Evolutionary conservation across 2,329 filamentous ascomycete genomes (phyloP).

Genomic region (Cladosporium sphaerospermum): DNA sequence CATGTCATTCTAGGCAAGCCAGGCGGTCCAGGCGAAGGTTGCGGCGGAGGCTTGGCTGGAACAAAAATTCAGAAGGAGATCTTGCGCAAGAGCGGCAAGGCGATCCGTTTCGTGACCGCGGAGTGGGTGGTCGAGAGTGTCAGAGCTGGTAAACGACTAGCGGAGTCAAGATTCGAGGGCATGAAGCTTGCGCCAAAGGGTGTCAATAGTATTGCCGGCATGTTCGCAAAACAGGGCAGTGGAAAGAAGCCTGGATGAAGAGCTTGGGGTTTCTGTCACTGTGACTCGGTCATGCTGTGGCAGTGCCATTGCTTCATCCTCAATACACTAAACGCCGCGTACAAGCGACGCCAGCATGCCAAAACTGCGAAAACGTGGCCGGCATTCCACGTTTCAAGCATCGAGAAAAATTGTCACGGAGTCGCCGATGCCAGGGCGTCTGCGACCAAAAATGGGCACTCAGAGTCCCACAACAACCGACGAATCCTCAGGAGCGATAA

Average conservation of each 20-base stretch:
- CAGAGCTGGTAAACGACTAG: constrained; percentile 64
- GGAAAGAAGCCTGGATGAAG: constrained; percentile 5
- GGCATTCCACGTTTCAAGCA: too few relatives aligned
- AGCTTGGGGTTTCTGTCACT: not conserved
- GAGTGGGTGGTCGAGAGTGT: constrained; percentile 87
- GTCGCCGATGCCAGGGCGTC: too few relatives aligned
- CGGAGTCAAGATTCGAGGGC: constrained; percentile 65
- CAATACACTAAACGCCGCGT: not conserved
- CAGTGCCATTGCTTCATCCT: not conserved
- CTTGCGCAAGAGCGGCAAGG: constrained; percentile 56
- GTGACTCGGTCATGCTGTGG: not conserved
- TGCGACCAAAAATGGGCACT: too few relatives aligned
- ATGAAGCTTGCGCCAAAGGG: constrained; percentile 55
- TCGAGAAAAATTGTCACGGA: too few relatives aligned
- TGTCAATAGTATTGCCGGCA: constrained; percentile 57
- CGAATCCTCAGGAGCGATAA: too few relatives aligned
- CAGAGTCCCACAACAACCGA: too few relatives aligned
- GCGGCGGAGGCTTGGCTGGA: constrained; percentile 68
- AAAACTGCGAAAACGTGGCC: not conserved
- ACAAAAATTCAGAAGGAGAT: constrained; percentile 81
- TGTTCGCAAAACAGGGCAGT: constrained; percentile 8
- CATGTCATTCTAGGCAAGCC: constrained; percentile 74
- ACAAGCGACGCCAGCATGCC: not conserved
- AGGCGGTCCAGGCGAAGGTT: constrained; percentile 41
- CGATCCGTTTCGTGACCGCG: constrained; percentile 70